These are phyloP conservation scores for Trichocomaceae sp. DNA, from an alignment of 2,329 filamentous ascomycete species.

Conservation along the genomic window DNA sequence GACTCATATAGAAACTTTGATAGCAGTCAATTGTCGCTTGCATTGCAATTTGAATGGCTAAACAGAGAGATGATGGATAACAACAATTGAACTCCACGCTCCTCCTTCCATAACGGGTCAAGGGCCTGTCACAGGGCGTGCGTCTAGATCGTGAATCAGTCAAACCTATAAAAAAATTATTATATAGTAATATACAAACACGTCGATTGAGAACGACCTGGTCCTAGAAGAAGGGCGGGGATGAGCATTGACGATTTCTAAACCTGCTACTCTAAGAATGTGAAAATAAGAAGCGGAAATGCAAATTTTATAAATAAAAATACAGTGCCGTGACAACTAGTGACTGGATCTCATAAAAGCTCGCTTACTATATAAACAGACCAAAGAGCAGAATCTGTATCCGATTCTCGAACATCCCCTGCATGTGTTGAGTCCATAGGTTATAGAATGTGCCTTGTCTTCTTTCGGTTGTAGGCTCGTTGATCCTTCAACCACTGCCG, in stretches of 20 bases:
- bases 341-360: background rate
- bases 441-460: conserved; percentile 39
- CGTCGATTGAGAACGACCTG: background rate
- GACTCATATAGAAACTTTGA: background rate
- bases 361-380: background rate
- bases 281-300: background rate
- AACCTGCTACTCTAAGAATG: background rate
- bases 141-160: background rate
- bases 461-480: conserved; percentile 92
- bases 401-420: background rate
- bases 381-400: background rate
- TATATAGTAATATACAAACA: background rate
- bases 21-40: background rate
- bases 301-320: background rate
- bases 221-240: background rate
- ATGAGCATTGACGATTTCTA: background rate
- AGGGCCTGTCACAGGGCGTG: background rate
- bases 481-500: conserved; percentile 96
- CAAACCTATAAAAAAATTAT: background rate
- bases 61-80: background rate
- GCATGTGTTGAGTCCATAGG: background rate
- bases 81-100: background rate
- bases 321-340: background rate
- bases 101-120: background rate
- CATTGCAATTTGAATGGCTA: background rate